Conservation (phyloP, 1,284 basidiomycete genomes). For the Sphaerobolus stellatus region DNA sequence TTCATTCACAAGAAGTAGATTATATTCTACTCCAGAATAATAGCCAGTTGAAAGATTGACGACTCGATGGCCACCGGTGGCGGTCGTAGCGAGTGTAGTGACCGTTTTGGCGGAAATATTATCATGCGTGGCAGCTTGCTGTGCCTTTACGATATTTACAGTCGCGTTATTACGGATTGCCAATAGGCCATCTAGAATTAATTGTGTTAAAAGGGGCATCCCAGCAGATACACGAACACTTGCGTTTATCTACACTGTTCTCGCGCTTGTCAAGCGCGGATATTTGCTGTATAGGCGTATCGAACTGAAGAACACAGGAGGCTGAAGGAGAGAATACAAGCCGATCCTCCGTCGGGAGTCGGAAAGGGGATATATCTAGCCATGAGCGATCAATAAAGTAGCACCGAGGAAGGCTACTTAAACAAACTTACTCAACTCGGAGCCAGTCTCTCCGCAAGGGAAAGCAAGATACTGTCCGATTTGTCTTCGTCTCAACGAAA, state of each 20-base stretch:
- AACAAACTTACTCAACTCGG: conserved; percentile 56
- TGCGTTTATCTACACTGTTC: conserved; percentile 9
- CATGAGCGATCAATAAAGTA: conserved; percentile 9
- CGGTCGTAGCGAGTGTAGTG: conserved; percentile 13
- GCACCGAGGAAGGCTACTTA: background rate
- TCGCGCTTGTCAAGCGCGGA: conserved; percentile 26
- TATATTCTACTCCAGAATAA: too few relatives aligned
- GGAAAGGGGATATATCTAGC: conserved; percentile 53
- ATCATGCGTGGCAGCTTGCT: conserved; percentile 2
- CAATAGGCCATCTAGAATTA: conserved; percentile 16
- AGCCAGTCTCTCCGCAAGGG: conserved; percentile 58
- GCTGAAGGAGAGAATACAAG: conserved; percentile 40
- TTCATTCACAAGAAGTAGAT: conserved; percentile 22
- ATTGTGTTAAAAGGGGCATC: background rate
- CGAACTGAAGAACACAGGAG: conserved; percentile 37
- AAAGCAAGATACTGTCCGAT: conserved; percentile 45
- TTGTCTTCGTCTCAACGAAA: conserved; percentile 28
- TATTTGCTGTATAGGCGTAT: conserved; percentile 58
- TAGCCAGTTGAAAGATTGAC: conserved; percentile 19
- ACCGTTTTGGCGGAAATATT: conserved; percentile 11
- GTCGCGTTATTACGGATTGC: conserved; percentile 24
- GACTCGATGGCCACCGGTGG: conserved; percentile 15
- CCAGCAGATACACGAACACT: background rate
- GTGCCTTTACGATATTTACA: conserved; percentile 29
- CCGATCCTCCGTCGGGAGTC: conserved; percentile 26